Evolutionary conservation across 1,139 yeast species (phyloP).

Genomic region (Diutina ranongensis): DNA sequence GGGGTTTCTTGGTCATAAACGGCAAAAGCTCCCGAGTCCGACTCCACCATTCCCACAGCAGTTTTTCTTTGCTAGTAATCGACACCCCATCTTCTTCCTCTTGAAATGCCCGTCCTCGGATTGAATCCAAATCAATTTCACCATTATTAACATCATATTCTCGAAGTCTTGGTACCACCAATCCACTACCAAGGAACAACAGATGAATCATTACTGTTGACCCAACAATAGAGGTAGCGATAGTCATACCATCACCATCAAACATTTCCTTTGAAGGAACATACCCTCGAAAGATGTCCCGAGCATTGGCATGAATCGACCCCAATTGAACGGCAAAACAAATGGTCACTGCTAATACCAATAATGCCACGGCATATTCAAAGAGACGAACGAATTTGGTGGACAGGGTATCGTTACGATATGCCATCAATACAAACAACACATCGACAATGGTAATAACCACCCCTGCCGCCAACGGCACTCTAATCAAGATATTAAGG

Average conservation of each 20-base stretch:
- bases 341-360: constrained; percentile 59
- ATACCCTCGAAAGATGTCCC: constrained; percentile 58
- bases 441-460: constrained; percentile 64
- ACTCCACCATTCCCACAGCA: neutral
- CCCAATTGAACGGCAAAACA: constrained; percentile 59
- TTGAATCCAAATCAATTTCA: constrained; percentile 19
- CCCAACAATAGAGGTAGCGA: constrained; percentile 69
- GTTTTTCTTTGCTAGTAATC: neutral
- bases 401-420: constrained; percentile 56
- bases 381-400: constrained; percentile 52
- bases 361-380: constrained; percentile 52
- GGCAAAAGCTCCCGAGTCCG: neutral
- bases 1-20: neutral
- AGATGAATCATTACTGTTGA: constrained; percentile 83
- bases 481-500: constrained; percentile 49
- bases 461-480: constrained; percentile 76
- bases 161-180: constrained; percentile 61
- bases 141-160: constrained; percentile 44
- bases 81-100: neutral
- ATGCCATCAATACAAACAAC: constrained; percentile 60
- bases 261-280: constrained; percentile 58
- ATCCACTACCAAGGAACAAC: constrained; percentile 61
- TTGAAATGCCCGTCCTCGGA: neutral
- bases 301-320: constrained; percentile 15
- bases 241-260: constrained; percentile 51